Percentiles rank a stretch among this genome's conserved stretches.
Conservation (phyloP, 352 stramenopile species). For the Phytophthora melonis region DNA sequence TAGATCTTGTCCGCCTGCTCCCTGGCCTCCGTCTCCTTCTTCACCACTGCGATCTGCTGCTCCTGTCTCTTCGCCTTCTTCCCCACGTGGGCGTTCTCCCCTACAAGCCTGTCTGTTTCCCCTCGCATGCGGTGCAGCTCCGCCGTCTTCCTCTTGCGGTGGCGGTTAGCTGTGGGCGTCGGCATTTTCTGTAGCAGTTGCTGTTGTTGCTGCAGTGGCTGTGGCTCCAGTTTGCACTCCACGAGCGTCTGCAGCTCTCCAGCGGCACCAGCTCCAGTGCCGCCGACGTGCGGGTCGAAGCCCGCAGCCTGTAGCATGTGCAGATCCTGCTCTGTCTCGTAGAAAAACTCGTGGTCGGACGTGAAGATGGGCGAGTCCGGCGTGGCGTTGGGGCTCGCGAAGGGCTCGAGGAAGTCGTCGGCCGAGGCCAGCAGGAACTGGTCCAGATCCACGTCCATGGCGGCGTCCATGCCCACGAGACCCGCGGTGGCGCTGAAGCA, state of each 20-base stretch:
- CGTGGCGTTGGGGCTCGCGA: slow-evolving; percentile 34
- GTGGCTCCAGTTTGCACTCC: slow-evolving; percentile 47
- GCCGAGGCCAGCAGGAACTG: slow-evolving; percentile 64
- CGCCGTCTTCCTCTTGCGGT: slow-evolving; percentile 72
- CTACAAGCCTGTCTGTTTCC: slow-evolving; percentile 24
- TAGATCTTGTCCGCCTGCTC: slow-evolving; percentile 65
- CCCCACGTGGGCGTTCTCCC: slow-evolving; percentile 28
- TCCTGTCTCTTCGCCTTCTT: slow-evolving; percentile 56
- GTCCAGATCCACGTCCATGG: slow-evolving; percentile 71
- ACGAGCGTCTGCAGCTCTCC: slow-evolving; percentile 46
- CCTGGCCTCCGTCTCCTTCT: slow-evolving; percentile 37
- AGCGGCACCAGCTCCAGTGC: slow-evolving; percentile 12
- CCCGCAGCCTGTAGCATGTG: slow-evolving; percentile 30
- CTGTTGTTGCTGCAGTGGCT: slow-evolving; percentile 20
- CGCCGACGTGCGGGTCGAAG: slow-evolving; percentile 49
- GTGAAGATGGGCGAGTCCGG: slow-evolving; percentile 44
- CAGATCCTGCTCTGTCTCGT: slow-evolving; percentile 44
- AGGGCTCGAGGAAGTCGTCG: slow-evolving; percentile 72
- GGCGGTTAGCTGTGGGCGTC: slow-evolving; percentile 27
- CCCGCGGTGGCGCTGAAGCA: slow-evolving; percentile 25
- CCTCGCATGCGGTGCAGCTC: slow-evolving; percentile 39
- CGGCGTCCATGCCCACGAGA: slow-evolving; percentile 14
- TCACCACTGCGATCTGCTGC: slow-evolving; percentile 28
- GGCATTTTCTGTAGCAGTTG: slow-evolving; percentile 21
- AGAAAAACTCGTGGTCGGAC: slow-evolving; percentile 28